Percentiles rank a stretch among this genome's conserved stretches.
These are phyloP conservation scores for Sugiyamaella marilandica DNA, from an alignment of 805 yeast species.

Conservation along the genomic window DNA sequence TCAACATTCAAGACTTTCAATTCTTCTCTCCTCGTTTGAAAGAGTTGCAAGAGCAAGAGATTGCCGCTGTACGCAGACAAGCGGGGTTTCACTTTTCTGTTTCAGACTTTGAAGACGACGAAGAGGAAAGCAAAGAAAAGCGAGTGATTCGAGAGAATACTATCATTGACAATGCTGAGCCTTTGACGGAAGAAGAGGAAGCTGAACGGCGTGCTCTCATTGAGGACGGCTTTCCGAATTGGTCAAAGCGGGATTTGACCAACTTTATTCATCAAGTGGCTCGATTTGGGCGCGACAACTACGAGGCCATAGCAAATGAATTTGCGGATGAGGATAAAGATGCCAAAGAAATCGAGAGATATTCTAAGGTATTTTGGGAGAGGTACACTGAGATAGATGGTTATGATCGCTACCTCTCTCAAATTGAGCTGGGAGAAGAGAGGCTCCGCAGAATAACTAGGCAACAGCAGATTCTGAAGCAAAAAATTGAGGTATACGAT, in stretches of 20 bases:
- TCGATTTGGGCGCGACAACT: constrained; percentile 73
- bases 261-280: constrained; percentile 69
- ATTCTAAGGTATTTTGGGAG: constrained; percentile 76
- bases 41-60: constrained; percentile 75
- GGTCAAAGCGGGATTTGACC: constrained; percentile 85
- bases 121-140: constrained; percentile 43
- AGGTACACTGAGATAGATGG: constrained; percentile 78
- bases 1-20: constrained; percentile 81
- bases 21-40: constrained; percentile 69
- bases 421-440: constrained; percentile 87
- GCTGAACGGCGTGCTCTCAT: constrained; percentile 56
- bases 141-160: constrained; percentile 46
- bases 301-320: constrained; percentile 65
- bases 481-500: constrained; percentile 62
- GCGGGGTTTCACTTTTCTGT: constrained; percentile 59
- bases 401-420: constrained; percentile 73
- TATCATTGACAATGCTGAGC: constrained; percentile 68
- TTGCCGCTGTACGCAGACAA: constrained; percentile 67
- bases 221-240: constrained; percentile 64
- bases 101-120: constrained; percentile 42
- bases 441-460: constrained; percentile 55
- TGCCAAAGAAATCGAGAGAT: constrained; percentile 68
- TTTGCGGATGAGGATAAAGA: constrained; percentile 67
- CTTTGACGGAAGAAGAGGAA: constrained; percentile 75
- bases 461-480: constrained; percentile 73